Conservation (phyloP, 208 protist species). For the Leishmania tarentolae region DNA sequence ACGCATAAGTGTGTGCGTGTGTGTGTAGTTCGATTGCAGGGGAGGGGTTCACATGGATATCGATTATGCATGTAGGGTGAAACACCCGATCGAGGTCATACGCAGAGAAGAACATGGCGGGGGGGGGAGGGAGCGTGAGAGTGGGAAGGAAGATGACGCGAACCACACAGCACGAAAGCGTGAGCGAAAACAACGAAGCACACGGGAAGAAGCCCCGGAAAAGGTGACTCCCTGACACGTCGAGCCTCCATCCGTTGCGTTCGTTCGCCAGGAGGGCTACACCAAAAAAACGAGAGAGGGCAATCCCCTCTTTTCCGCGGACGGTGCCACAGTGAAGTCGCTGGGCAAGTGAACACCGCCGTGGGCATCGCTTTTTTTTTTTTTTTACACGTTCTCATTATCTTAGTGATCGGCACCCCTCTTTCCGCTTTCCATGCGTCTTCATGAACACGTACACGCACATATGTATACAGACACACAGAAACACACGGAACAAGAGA, state of each 20-base stretch:
- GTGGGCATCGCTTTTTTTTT: not conserved
- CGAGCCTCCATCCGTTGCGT: not conserved
- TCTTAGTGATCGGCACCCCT: too few relatives aligned
- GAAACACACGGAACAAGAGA: not conserved
- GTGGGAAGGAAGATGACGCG: not conserved
- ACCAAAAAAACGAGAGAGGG: too few relatives aligned
- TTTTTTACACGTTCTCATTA: too few relatives aligned
- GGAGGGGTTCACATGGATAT: not conserved
- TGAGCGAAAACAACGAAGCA: not conserved
- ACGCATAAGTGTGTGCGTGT: not conserved
- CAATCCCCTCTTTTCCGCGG: not conserved
- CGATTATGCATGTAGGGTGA: not conserved
- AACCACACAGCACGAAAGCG: not conserved
- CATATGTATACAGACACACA: not conserved
- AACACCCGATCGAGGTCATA: not conserved
- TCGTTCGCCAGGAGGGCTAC: not conserved
- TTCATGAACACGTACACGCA: not conserved
- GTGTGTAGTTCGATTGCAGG: not conserved
- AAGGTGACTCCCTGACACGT: not conserved
- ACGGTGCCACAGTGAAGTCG: not conserved
- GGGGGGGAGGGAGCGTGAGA: not conserved
- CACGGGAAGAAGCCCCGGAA: not conserved
- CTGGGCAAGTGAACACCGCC: not conserved
- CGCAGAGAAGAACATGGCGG: not conserved
- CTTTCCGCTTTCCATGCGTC: not conserved